A percentile compares a stretch with the other conserved stretches of the same genome.
phyloP scores from a whole-genome alignment of 1,284 basidiomycete genomes.

The Rhodotorula sp. region DNA sequence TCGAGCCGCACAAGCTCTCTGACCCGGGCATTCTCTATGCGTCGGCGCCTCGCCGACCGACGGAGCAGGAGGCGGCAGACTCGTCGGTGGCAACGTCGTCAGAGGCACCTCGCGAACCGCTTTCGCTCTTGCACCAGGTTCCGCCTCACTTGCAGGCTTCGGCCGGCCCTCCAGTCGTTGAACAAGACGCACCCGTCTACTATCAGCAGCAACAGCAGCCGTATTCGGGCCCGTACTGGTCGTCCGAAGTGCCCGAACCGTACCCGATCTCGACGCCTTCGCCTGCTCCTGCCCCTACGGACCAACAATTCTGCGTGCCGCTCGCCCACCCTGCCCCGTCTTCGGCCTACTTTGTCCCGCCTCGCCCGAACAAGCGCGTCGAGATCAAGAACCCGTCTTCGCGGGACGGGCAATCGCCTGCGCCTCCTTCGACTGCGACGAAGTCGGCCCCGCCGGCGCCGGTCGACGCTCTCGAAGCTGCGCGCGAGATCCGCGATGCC shows the following conservation, averaged over 20 bases:
- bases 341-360: slow-evolving; percentile 37
- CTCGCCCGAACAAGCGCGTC: slow-evolving; percentile 17
- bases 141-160: slow-evolving; percentile 28
- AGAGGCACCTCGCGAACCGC: neutral
- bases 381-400: slow-evolving; percentile 37
- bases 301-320: slow-evolving; percentile 10
- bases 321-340: slow-evolving; percentile 9
- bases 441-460: neutral
- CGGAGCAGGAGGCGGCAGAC: neutral
- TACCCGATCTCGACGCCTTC: slow-evolving; percentile 17
- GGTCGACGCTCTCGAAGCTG: neutral
- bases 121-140: slow-evolving; percentile 22
- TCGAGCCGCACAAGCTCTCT: neutral
- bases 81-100: neutral
- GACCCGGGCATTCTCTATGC: slow-evolving; percentile 32
- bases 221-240: neutral
- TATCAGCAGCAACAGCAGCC: neutral
- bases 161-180: neutral
- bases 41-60: slow-evolving; percentile 11
- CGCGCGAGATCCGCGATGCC: neutral
- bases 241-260: neutral
- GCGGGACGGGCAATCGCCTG: slow-evolving; percentile 24
- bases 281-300: slow-evolving; percentile 24
- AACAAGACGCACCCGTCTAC: neutral
- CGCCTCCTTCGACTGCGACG: neutral